phyloP scores from a whole-genome alignment of 495 filamentous ascomycete genomes.

The Penicillium roqueforti region DNA sequence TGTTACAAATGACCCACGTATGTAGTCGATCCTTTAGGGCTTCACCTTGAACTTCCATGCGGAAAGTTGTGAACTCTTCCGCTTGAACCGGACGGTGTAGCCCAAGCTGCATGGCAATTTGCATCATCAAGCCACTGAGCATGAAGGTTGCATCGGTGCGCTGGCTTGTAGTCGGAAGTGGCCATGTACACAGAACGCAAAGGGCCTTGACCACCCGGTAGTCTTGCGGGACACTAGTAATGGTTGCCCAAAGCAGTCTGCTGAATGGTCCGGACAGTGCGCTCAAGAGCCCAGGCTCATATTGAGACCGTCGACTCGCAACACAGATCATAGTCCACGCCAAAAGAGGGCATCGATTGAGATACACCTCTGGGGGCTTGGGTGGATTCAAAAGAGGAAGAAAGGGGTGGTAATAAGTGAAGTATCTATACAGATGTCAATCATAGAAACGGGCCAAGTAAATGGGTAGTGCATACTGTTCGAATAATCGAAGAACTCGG shows the following conservation, averaged over 20 bases:
- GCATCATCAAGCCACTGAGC: slow-evolving; percentile 88
- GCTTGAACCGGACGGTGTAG: slow-evolving; percentile 86
- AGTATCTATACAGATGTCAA: slow-evolving; percentile 50
- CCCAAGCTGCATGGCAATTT: slow-evolving; percentile 85
- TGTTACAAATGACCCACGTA: slow-evolving; percentile 92
- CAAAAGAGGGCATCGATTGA: slow-evolving; percentile 67
- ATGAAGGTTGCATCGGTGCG: slow-evolving; percentile 87
- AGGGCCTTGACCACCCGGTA: slow-evolving; percentile 88
- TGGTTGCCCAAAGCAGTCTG: slow-evolving; percentile 72
- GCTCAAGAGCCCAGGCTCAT: slow-evolving; percentile 64
- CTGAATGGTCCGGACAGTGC: slow-evolving; percentile 69
- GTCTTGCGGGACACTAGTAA: slow-evolving; percentile 75
- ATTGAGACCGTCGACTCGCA: slow-evolving; percentile 68
- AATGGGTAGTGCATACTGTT: slow-evolving; percentile 32
- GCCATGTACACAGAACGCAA: slow-evolving; percentile 88
- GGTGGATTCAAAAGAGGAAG: slow-evolving; percentile 72
- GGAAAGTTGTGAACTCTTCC: slow-evolving; percentile 83
- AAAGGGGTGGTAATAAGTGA: slow-evolving; percentile 78
- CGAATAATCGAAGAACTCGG: slow-evolving; percentile 40
- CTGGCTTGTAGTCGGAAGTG: slow-evolving; percentile 80
- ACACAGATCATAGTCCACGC: slow-evolving; percentile 86
- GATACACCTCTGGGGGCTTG: slow-evolving; percentile 71
- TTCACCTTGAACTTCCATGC: slow-evolving; percentile 75
- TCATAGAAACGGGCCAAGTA: not conserved
- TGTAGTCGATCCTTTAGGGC: slow-evolving; percentile 79